Percentiles rank a stretch among this genome's conserved stretches.
phyloP scores from a whole-genome alignment of 495 filamentous ascomycete species.

The Aspergillus ellipticus region DNA sequence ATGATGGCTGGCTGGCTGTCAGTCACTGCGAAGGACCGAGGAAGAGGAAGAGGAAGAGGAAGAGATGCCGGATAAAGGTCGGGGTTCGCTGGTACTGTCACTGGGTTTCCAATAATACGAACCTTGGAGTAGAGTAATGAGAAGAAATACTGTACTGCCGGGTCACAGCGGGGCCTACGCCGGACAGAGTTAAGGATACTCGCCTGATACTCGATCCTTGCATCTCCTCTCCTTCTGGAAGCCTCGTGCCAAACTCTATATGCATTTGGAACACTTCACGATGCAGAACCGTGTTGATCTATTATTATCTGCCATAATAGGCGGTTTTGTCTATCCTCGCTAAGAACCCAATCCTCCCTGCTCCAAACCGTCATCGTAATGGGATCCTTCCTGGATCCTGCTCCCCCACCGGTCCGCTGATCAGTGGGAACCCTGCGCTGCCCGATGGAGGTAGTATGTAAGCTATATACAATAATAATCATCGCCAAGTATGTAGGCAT shows the following conservation, averaged over 20 bases:
- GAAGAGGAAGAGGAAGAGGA: background rate
- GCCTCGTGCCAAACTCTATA: too few relatives aligned
- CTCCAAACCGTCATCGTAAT: background rate
- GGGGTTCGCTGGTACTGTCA: background rate
- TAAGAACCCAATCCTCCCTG: background rate
- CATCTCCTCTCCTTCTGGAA: too few relatives aligned
- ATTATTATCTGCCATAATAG: background rate
- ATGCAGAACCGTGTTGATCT: background rate
- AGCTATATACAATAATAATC: conserved; percentile 2
- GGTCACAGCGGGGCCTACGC: too few relatives aligned
- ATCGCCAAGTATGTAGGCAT: background rate
- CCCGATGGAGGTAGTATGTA: background rate
- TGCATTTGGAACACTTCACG: too few relatives aligned
- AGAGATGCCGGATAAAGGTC: background rate
- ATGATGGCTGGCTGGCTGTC: too few relatives aligned
- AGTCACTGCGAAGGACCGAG: background rate
- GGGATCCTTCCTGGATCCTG: background rate
- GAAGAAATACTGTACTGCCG: background rate
- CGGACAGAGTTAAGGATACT: too few relatives aligned
- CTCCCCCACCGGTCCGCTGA: background rate
- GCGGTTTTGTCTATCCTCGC: background rate
- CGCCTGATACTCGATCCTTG: too few relatives aligned
- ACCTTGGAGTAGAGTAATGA: background rate
- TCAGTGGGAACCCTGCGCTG: background rate
- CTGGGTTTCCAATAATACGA: background rate